A percentile compares a stretch with the other conserved stretches of the same genome.
phyloP scores from a whole-genome alignment of 495 filamentous ascomycete genomes.

The Penicillium salamii region DNA sequence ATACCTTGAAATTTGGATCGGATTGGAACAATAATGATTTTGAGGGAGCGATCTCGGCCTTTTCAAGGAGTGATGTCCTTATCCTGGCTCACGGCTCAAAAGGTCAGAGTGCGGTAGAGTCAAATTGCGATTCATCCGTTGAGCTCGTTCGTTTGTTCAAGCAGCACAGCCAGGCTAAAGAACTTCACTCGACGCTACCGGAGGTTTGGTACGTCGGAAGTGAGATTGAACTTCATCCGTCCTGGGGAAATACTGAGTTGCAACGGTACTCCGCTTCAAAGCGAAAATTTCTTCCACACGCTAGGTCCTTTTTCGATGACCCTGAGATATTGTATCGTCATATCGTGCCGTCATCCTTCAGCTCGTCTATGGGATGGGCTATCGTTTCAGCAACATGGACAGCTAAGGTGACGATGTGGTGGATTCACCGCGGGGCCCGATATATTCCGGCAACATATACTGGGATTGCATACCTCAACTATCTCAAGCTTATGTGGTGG shows the following conservation, averaged over 20 bases:
- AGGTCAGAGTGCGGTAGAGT: slow-evolving; percentile 4
- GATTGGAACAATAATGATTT: not conserved
- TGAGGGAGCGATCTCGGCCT: not conserved
- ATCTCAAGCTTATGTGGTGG: slow-evolving; percentile 8
- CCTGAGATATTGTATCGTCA: slow-evolving; percentile 12
- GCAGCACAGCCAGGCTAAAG: not conserved
- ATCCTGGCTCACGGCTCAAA: not conserved
- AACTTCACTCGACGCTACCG: slow-evolving; percentile 5
- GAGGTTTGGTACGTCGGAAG: slow-evolving; percentile 20
- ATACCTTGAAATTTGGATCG: not conserved
- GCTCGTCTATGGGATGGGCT: slow-evolving; percentile 1
- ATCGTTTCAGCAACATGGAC: slow-evolving; percentile 11
- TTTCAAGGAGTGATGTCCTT: not conserved
- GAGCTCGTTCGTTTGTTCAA: slow-evolving; percentile 9
- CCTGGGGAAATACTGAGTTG: not conserved
- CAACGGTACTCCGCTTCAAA: slow-evolving; percentile 9
- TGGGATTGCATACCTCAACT: slow-evolving; percentile 11
- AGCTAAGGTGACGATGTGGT: slow-evolving; percentile 13
- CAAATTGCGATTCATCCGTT: slow-evolving; percentile 10
- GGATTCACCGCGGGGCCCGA: slow-evolving; percentile 13
- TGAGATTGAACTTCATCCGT: slow-evolving; percentile 9
- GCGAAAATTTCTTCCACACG: slow-evolving; percentile 13
- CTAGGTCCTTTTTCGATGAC: slow-evolving; percentile 12
- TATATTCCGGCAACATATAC: slow-evolving; percentile 17
- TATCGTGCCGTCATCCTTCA: slow-evolving; percentile 11